These are phyloP conservation scores for Aphanocladium album DNA, from an alignment of 2,329 filamentous ascomycete genomes.

Conservation along the genomic window DNA sequence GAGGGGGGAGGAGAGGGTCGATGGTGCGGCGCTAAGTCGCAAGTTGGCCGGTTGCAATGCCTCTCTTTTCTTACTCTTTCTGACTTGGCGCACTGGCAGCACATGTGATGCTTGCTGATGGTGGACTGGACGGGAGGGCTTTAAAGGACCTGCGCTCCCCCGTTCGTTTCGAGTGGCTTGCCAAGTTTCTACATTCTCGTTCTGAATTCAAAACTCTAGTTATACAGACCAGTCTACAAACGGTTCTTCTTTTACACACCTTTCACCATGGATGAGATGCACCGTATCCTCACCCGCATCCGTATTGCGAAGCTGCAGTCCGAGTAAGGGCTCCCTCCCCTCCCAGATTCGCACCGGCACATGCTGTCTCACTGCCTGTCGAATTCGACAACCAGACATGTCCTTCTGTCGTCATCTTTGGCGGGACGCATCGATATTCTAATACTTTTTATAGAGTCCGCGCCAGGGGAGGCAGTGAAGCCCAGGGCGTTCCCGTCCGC, in stretches of 20 bases:
- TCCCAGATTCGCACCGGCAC: not conserved
- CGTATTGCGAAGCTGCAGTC: slow-evolving; percentile 44
- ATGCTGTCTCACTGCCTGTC: not conserved
- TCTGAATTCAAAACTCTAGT: not conserved
- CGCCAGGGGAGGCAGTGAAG: not conserved
- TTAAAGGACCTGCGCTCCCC: not conserved
- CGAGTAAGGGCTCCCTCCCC: slow-evolving; percentile 34
- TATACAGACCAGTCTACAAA: slow-evolving; percentile 2
- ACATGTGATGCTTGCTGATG: slow-evolving; percentile 3
- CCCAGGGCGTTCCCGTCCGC: slow-evolving; percentile 8
- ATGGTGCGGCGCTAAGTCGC: not conserved
- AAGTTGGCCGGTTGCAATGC: not conserved
- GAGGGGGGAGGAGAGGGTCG: not conserved
- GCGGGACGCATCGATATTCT: not conserved
- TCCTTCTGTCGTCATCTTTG: not conserved
- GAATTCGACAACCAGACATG: too few relatives aligned
- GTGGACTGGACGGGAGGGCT: not conserved
- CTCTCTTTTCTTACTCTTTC: not conserved
- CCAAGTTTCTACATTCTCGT: not conserved
- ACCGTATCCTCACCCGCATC: slow-evolving; percentile 38
- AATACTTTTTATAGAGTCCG: slow-evolving; percentile 7
- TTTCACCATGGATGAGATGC: slow-evolving; percentile 36
- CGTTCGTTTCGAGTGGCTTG: not conserved
- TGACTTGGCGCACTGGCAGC: not conserved
- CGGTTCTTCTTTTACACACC: not conserved